Percentiles rank a stretch among this genome's conserved stretches.
Evolutionary conservation across 495 filamentous ascomycete genomes (phyloP).

Genomic region (Pseudevernia furfuracea): DNA sequence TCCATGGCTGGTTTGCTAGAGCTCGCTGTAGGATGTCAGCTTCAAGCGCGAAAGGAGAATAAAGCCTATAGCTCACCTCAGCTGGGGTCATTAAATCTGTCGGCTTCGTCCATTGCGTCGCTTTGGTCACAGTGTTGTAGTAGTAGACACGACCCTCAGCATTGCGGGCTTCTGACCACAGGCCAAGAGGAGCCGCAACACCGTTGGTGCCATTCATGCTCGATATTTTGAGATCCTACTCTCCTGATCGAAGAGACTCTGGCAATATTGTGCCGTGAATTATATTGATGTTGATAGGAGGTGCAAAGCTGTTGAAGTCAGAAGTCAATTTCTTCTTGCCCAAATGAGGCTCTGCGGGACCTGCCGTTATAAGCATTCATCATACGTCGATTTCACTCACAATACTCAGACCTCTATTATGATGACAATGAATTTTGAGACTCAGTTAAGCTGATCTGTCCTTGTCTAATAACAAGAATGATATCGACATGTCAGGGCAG

Average conservation of each 20-base stretch:
- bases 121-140: constrained; percentile 79
- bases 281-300: background rate
- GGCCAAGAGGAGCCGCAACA: constrained; percentile 43
- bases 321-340: background rate
- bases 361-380: background rate
- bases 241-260: background rate
- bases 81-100: constrained; percentile 77
- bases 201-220: constrained; percentile 59
- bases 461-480: background rate
- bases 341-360: constrained; percentile 15
- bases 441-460: background rate
- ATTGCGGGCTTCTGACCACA: constrained; percentile 81
- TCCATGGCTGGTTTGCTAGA: constrained; percentile 79
- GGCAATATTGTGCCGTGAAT: background rate
- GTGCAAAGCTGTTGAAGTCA: background rate
- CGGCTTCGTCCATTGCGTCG: constrained; percentile 91
- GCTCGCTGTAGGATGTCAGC: constrained; percentile 52
- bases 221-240: background rate
- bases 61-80: constrained; percentile 52
- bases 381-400: no score
- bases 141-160: constrained; percentile 87
- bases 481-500: constrained; percentile 11
- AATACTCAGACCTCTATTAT: background rate
- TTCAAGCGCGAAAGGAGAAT: background rate
- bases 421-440: background rate